Percentiles rank a stretch among this genome's conserved stretches.
Conservation (phyloP, 305 asterid species). For the Fraxinus baroniana region DNA sequence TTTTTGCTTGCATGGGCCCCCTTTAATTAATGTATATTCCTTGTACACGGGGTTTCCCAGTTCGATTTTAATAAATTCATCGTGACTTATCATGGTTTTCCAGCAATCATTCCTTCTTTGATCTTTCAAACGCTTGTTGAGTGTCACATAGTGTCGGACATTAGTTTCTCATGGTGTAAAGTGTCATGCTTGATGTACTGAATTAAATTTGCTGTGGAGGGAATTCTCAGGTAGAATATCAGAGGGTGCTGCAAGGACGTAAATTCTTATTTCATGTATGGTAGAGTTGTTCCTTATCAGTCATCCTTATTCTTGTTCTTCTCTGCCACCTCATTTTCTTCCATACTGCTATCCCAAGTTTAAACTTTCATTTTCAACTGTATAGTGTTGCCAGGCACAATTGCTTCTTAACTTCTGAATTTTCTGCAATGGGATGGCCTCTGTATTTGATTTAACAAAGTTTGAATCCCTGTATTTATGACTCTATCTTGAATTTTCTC, state of each 20-base stretch:
- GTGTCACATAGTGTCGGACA: background rate
- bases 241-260: background rate
- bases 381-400: background rate
- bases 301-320: background rate
- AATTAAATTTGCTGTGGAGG: background rate
- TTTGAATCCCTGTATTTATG: background rate
- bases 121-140: background rate
- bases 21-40: background rate
- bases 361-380: background rate
- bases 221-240: background rate
- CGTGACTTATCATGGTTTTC: background rate
- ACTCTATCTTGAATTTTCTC: background rate
- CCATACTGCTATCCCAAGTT: background rate
- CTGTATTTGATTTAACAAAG: background rate
- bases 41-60: background rate
- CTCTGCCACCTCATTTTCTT: background rate
- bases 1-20: background rate
- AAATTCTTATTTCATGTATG: background rate
- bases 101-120: background rate
- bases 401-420: background rate
- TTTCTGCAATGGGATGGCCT: background rate
- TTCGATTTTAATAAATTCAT: background rate
- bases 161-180: background rate
- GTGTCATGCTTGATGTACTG: background rate
- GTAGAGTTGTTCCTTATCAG: background rate